These are phyloP conservation scores for Colletotrichum lindemuthianum DNA, from an alignment of 2,329 filamentous ascomycete genomes.

Conservation along the genomic window DNA sequence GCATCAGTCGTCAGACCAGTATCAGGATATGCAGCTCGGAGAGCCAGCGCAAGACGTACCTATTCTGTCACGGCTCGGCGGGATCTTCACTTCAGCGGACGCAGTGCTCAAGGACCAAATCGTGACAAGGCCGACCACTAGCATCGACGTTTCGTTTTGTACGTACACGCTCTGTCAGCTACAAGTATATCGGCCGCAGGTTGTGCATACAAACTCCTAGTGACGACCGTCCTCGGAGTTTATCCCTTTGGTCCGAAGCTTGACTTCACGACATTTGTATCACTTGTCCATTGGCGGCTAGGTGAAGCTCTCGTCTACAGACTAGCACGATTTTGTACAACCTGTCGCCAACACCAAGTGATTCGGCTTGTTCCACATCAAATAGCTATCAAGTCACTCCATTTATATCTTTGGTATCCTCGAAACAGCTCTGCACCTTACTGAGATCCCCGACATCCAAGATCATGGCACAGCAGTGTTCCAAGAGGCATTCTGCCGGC, in stretches of 20 bases:
- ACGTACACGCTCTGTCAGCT: slow-evolving; percentile 1
- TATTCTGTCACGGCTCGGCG: background rate
- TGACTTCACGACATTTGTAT: slow-evolving; percentile 4
- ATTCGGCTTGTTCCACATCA: too few relatives aligned
- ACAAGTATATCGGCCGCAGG: slow-evolving; percentile 20
- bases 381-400: too few relatives aligned
- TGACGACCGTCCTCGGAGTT: slow-evolving; percentile 15
- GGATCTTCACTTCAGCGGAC: slow-evolving; percentile 9
- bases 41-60: background rate
- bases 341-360: too few relatives aligned
- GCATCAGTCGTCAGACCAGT: background rate
- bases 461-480: slow-evolving; percentile 47
- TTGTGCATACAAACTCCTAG: slow-evolving; percentile 10
- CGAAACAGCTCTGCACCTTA: background rate
- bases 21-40: background rate
- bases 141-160: background rate
- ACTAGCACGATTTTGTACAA: too few relatives aligned
- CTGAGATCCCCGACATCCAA: slow-evolving; percentile 5
- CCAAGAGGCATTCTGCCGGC: slow-evolving; percentile 42
- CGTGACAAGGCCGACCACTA: slow-evolving; percentile 14
- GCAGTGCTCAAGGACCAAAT: background rate
- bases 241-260: slow-evolving; percentile 16
- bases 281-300: background rate
- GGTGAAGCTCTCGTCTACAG: background rate
- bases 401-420: background rate